Conservation (phyloP, 805 yeast species). For the Zygoascus flipseniorum region DNA sequence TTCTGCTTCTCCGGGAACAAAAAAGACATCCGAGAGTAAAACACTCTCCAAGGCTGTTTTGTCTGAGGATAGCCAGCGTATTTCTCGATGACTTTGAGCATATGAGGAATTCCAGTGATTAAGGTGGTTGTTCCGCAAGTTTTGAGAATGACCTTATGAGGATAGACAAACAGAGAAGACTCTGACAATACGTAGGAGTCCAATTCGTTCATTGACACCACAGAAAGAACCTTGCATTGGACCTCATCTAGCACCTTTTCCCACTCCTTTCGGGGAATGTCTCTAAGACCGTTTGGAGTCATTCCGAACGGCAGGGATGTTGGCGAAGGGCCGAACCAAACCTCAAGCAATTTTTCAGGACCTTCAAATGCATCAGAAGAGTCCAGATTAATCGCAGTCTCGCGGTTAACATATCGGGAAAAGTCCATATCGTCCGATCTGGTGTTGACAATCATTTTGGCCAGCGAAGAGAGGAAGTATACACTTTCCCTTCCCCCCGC, state of each 20-base stretch:
- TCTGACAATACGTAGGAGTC: conserved; percentile 86
- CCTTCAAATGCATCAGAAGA: conserved; percentile 94
- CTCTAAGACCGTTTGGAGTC: conserved; percentile 40
- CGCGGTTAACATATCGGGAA: conserved; percentile 57
- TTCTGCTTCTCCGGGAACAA: conserved; percentile 86
- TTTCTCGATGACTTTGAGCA: conserved; percentile 44
- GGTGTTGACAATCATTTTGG: conserved; percentile 8
- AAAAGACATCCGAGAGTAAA: conserved; percentile 85
- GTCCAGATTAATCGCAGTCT: conserved; percentile 68
- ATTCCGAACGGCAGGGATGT: conserved; percentile 32
- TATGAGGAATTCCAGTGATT: conserved; percentile 58
- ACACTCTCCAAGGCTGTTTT: conserved; percentile 50
- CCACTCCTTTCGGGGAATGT: conserved; percentile 61
- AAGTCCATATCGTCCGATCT: conserved; percentile 2
- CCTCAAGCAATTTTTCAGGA: conserved; percentile 86
- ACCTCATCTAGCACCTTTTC: conserved; percentile 68
- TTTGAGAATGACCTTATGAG: conserved; percentile 76
- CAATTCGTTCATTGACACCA: conserved; percentile 52
- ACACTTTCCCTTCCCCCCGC: not conserved
- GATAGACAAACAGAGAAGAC: conserved; percentile 81
- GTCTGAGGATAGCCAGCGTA: conserved; percentile 34
- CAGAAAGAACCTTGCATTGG: conserved; percentile 80
- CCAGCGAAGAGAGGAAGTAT: not conserved
- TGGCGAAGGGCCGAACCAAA: conserved; percentile 67
- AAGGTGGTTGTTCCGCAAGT: conserved; percentile 97